Percentiles rank a stretch among this genome's conserved stretches.
phyloP scores from a whole-genome alignment of 441 rosid species.

The Eutrema salsugineum region DNA sequence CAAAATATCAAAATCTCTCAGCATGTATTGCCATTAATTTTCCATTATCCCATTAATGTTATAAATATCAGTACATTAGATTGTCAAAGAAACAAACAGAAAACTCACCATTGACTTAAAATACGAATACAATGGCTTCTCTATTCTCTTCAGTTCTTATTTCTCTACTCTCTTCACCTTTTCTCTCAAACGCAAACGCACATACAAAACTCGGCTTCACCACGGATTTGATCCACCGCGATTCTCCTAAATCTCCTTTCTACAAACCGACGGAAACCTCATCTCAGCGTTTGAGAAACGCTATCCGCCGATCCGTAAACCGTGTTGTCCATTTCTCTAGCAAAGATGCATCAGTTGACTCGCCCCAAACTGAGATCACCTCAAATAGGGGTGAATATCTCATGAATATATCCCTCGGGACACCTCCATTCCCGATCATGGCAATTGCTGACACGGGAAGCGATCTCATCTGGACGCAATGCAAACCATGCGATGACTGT shows the following conservation, averaged over 20 bases:
- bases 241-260: conserved; percentile 24
- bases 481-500: conserved; percentile 38
- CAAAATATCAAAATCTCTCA: too few relatives aligned
- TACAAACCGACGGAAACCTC: conserved; percentile 40
- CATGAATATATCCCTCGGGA: conserved; percentile 43
- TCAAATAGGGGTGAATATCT: conserved; percentile 17
- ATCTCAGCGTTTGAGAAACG: conserved; percentile 14
- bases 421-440: conserved; percentile 30
- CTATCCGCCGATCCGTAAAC: conserved; percentile 29
- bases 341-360: neutral
- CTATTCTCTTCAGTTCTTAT: neutral
- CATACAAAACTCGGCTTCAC: conserved; percentile 7
- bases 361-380: conserved; percentile 16
- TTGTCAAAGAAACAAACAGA: neutral
- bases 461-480: conserved; percentile 51
- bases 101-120: neutral
- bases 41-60: neutral
- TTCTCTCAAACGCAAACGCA: conserved; percentile 4
- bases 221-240: conserved; percentile 7
- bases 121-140: neutral
- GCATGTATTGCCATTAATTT: neutral
- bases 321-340: conserved; percentile 15
- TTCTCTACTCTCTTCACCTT: conserved; percentile 4
- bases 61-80: neutral
- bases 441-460: conserved; percentile 44